These are phyloP conservation scores for Cafeteria roenbergensis DNA, from an alignment of 108 stramenopile genomes.

Conservation along the genomic window DNA sequence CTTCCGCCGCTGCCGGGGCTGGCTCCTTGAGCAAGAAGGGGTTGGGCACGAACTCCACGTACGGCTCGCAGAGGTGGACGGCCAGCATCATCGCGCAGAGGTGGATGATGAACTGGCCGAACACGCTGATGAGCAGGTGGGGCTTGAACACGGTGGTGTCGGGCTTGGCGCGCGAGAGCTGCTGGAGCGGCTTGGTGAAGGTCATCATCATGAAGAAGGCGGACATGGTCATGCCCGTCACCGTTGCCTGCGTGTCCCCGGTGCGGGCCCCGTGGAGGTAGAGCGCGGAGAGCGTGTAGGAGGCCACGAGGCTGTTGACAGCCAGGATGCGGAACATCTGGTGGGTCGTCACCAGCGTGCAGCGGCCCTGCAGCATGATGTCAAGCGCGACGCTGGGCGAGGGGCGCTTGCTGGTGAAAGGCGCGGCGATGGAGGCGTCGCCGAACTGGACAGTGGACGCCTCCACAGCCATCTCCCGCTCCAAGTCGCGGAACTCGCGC, in stretches of 20 bases:
- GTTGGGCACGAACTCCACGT: conserved; percentile 33
- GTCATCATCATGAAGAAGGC: conserved; percentile 77
- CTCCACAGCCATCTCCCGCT: conserved; percentile 22
- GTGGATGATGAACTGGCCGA: conserved; percentile 69
- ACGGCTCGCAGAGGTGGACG: conserved; percentile 42
- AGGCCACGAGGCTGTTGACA: conserved; percentile 83
- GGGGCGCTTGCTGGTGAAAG: conserved; percentile 77
- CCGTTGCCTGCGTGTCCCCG: conserved; percentile 79
- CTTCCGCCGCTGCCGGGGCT: too few relatives aligned
- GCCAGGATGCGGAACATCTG: conserved; percentile 91
- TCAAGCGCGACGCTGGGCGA: conserved; percentile 64
- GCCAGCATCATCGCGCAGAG: conserved; percentile 49
- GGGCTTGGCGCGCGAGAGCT: conserved; percentile 58
- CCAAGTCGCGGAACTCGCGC: conserved; percentile 36
- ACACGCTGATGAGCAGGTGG: conserved; percentile 58
- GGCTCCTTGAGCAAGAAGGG: too few relatives aligned
- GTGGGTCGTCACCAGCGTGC: conserved; percentile 77
- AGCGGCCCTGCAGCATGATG: conserved; percentile 80
- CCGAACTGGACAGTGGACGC: conserved; percentile 55
- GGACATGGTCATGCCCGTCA: conserved; percentile 66
- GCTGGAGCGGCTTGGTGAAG: conserved; percentile 66
- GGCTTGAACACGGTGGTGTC: conserved; percentile 66
- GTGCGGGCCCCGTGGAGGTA: conserved; percentile 85
- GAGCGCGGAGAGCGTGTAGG: conserved; percentile 71
- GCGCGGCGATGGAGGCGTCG: conserved; percentile 90